These are phyloP conservation scores for Lumnitzera littorea DNA, from an alignment of 345 rosid genomes.

Conservation along the genomic window DNA sequence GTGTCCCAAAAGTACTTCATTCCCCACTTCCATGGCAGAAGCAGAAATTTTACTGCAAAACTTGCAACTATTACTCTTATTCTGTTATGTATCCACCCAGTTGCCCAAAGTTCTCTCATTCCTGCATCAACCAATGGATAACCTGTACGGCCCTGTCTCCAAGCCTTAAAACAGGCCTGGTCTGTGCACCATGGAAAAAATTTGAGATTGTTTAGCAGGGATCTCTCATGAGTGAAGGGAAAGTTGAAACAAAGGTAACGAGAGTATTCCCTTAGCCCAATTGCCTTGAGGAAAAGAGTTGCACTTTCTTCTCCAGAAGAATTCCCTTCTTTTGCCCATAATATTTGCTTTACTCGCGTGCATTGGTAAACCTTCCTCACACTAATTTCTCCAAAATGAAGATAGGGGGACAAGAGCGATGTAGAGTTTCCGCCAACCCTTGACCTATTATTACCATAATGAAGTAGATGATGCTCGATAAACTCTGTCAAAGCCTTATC, in stretches of 20 bases:
- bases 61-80: constrained; percentile 83
- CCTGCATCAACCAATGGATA: constrained; percentile 96
- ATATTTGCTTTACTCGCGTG: constrained; percentile 58
- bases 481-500: constrained; percentile 60
- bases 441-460: constrained; percentile 48
- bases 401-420: constrained; percentile 80
- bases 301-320: constrained; percentile 51
- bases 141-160: constrained; percentile 96
- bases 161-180: constrained; percentile 59
- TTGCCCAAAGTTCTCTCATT: constrained; percentile 99
- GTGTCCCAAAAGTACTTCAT: constrained; percentile 98
- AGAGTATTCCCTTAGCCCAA: constrained; percentile 83
- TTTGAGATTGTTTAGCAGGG: constrained; percentile 57
- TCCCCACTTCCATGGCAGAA: constrained; percentile 97
- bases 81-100: constrained; percentile 89
- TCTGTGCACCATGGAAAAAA: constrained; percentile 74
- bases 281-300: constrained; percentile 57
- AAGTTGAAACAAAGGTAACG: constrained; percentile 94
- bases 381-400: constrained; percentile 93
- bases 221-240: constrained; percentile 77
- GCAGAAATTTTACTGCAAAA: constrained; percentile 80
- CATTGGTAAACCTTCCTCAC: constrained; percentile 71
- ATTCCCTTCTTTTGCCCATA: constrained; percentile 71
- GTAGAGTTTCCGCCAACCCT: constrained; percentile 58
- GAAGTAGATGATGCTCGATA: constrained; percentile 49